Evolutionary conservation across 1,284 basidiomycete species (phyloP).

Genomic region (Sutorius eximius): DNA sequence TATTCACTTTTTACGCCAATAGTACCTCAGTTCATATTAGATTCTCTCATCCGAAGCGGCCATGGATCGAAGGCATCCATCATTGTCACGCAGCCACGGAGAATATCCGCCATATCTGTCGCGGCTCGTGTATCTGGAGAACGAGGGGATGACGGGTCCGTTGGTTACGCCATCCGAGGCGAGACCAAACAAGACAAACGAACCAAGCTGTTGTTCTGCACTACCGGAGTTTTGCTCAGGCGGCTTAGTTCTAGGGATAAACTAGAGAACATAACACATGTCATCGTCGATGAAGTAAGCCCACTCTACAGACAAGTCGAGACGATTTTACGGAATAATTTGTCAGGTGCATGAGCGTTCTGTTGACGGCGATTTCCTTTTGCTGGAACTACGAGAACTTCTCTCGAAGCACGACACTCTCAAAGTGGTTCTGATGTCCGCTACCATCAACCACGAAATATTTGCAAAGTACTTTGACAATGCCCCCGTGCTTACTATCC

Average conservation of each 20-base stretch:
- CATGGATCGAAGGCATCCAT: constrained; percentile 75
- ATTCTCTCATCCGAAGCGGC: constrained; percentile 69
- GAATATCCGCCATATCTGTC: constrained; percentile 89
- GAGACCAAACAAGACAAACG: constrained; percentile 69
- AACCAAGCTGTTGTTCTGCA: constrained; percentile 87
- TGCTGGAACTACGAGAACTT: constrained; percentile 83
- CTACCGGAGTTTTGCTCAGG: constrained; percentile 88
- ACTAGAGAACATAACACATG: constrained; percentile 74
- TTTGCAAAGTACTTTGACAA: constrained; percentile 81
- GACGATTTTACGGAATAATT: constrained; percentile 3
- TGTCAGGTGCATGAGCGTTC: constrained; percentile 84
- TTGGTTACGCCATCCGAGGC: constrained; percentile 91
- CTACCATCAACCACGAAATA: constrained; percentile 86
- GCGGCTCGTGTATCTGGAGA: constrained; percentile 87
- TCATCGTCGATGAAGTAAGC: constrained; percentile 86
- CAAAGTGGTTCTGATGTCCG: constrained; percentile 86
- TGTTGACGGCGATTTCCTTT: constrained; percentile 86
- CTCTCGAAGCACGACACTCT: constrained; percentile 68
- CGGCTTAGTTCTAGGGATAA: constrained; percentile 76
- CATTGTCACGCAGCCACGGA: constrained; percentile 87
- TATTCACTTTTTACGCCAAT: constrained; percentile 14
- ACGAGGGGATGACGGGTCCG: constrained; percentile 78
- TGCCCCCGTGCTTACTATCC: constrained; percentile 82
- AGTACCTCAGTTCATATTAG: constrained; percentile 89
- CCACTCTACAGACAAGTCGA: not conserved